Evolutionary conservation across 2,329 filamentous ascomycete genomes (phyloP), one percentile per base, ranked within the genome.

Genomic region (Ciborinia camelliae): DNA sequence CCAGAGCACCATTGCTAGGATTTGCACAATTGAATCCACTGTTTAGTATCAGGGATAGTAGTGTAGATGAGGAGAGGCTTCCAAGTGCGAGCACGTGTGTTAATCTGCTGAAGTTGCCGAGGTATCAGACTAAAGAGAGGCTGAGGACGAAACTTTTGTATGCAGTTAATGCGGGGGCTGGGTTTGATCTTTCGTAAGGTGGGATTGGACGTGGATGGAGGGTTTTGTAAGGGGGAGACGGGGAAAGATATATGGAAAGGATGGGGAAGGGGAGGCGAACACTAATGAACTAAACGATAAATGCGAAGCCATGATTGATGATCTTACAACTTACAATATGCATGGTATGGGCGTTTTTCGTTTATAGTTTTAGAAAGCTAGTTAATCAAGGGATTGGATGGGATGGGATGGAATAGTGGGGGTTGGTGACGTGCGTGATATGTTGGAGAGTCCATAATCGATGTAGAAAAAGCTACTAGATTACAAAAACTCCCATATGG

Each of bases 21-120:
- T 99, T 99, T 74, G 86, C 86, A 23, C 90, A 95, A 73, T 79
- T 99, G 68, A 90, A 88, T 64, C 95, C 95, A 2, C 82, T 83
- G 47, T 99, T 99, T 76, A 94, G 88, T 73, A 98, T 99, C 68
- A 81, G 95, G 5, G 95, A 99, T 77, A 88, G 87, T 0, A 90
- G 91, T 5, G 79, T 79, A 32, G 91, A 96, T 73, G 84, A 94
- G 77, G 83, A 86, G 55, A 82, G 95, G 65, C 79, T 97, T 68
- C 95, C 95, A 2, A 98, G 92, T 74, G 92, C 95, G 23, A 97
- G 93, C 75, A 99, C 95, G 0, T 99, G 95, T 72, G 92, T 98
- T 35, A 99, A 99, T 75, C 76, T 99, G 71, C 79, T 99, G 55
- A 99, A 99, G 80, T 78, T 99, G 70, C 95, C 95, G 8, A 86